These are phyloP conservation scores for Hygrophila difformis DNA, from an alignment of 257 asterid species.

Conservation along the genomic window DNA sequence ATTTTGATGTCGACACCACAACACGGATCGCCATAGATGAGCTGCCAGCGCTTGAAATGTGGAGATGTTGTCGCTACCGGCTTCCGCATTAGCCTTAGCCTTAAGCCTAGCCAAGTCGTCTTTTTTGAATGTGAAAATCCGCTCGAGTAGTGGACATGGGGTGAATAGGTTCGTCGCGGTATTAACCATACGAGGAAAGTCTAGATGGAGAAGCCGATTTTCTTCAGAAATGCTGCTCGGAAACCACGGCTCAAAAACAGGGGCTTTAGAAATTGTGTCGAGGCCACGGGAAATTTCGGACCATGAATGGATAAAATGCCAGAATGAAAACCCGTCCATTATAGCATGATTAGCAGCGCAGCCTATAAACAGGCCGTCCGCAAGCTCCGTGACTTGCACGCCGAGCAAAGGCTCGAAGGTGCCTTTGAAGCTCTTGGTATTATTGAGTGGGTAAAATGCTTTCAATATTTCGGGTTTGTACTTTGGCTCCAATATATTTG, in stretches of 20 bases:
- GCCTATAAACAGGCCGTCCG: constrained; percentile 34
- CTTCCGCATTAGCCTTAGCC: constrained; percentile 26
- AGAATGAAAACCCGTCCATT: constrained; percentile 30
- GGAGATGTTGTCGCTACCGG: constrained; percentile 17
- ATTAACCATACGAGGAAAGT: constrained; percentile 15
- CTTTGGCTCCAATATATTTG: too few species aligned
- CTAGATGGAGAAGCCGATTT: constrained; percentile 1
- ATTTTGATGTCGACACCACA: neutral
- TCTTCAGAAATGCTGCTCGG: neutral
- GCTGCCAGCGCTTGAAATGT: constrained; percentile 38
- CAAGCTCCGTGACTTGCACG: constrained; percentile 32
- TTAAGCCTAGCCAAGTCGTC: constrained; percentile 21
- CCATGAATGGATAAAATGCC: constrained; percentile 48
- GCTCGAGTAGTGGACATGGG: constrained; percentile 9
- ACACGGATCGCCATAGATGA: constrained; percentile 29
- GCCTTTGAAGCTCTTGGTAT: too few species aligned
- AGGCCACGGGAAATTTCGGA: constrained; percentile 30
- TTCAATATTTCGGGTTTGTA: too few species aligned
- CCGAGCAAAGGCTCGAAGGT: constrained; percentile 27
- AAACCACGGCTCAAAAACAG: constrained; percentile 25
- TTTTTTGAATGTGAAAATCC: constrained; percentile 28
- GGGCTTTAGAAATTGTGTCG: constrained; percentile 9
- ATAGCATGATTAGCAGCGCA: constrained; percentile 29
- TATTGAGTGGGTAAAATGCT: too few species aligned
- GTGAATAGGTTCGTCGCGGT: neutral